Evolutionary conservation across 805 yeast genomes (phyloP).

Genomic region (Candida parachauliodes): DNA sequence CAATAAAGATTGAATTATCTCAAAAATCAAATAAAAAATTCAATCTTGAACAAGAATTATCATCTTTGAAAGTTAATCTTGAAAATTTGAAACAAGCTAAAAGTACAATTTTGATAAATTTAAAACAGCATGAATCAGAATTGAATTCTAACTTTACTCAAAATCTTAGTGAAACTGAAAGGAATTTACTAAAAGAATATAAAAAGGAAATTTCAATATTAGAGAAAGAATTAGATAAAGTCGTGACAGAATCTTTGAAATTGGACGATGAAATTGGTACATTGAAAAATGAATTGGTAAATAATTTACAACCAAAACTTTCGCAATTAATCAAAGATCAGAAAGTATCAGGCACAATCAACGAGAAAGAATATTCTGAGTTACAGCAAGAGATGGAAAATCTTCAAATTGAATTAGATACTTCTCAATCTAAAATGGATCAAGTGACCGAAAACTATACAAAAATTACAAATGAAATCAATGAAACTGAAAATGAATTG

Average conservation of each 20-base stretch:
- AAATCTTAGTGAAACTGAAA: constrained; percentile 50
- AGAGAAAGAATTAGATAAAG: constrained; percentile 38
- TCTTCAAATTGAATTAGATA: constrained; percentile 22
- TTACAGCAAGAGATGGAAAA: constrained; percentile 23
- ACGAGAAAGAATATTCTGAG: constrained; percentile 13
- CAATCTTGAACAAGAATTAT: constrained; percentile 42
- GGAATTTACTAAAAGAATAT: constrained; percentile 32
- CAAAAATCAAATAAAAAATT: constrained; percentile 39
- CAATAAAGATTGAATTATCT: constrained; percentile 39
- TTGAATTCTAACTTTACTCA: constrained; percentile 50
- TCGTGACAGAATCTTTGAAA: constrained; percentile 39
- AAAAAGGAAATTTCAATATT: constrained; percentile 30
- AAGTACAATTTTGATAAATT: constrained; percentile 34
- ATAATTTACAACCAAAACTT: constrained; percentile 52
- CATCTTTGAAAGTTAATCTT: constrained; percentile 29
- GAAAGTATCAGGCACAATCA: constrained; percentile 8
- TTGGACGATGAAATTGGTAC: constrained; percentile 46
- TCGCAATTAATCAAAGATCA: constrained; percentile 15
- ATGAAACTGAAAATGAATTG: constrained; percentile 36
- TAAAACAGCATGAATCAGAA: constrained; percentile 47
- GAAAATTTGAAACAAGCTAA: constrained; percentile 31
- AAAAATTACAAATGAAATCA: constrained; percentile 25
- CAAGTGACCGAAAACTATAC: constrained; percentile 24
- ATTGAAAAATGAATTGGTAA: constrained; percentile 54
- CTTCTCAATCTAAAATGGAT: constrained; percentile 25